Percentiles rank a stretch among this genome's conserved stretches.
phyloP scores from a whole-genome alignment of 2,329 filamentous ascomycete genomes.

The Sclerotinia sclerotiorum region DNA sequence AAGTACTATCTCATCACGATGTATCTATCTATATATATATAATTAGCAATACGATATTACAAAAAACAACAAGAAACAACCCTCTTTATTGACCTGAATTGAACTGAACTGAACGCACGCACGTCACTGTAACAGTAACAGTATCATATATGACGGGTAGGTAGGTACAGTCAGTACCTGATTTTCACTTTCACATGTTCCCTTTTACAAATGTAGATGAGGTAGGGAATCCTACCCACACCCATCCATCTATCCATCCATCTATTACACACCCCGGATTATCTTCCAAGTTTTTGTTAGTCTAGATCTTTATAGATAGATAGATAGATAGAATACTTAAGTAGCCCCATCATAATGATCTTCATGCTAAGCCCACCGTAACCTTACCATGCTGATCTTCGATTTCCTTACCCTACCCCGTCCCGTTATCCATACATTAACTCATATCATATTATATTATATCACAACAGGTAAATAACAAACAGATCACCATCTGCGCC shows the following conservation, averaged over 20 bases:
- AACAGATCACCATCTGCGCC: slow-evolving; percentile 10
- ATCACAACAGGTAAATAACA: background rate
- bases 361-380: background rate
- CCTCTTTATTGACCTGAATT: background rate
- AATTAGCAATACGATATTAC: background rate
- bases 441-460: background rate
- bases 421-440: background rate
- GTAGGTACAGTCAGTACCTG: no score
- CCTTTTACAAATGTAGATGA: background rate
- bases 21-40: no score
- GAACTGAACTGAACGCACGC: no score
- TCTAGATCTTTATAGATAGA: background rate
- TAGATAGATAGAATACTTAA: no score
- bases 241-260: no score
- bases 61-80: background rate
- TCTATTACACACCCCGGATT: no score
- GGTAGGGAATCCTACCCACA: background rate
- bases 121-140: background rate
- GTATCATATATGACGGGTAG: background rate
- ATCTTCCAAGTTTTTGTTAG: background rate
- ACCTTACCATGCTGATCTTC: no score
- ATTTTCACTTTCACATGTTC: slow-evolving; percentile 1
- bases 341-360: no score
- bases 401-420: background rate
- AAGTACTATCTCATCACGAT: background rate